Percentiles rank a stretch among this genome's conserved stretches.
Conservation (phyloP, 2,329 filamentous ascomycete genomes). For the Trichoderma lentiforme region DNA sequence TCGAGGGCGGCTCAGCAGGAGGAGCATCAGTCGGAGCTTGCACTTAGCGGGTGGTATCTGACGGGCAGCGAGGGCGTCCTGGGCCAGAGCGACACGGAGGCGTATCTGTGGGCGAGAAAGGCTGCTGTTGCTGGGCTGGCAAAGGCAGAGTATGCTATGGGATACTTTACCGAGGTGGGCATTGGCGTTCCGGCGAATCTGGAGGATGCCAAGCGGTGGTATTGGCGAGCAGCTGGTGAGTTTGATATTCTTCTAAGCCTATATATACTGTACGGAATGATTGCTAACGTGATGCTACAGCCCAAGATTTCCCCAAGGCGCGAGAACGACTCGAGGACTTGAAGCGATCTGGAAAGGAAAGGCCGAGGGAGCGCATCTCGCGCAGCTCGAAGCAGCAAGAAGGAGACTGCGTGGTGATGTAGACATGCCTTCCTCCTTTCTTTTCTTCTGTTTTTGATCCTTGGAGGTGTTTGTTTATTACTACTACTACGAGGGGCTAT, state of each 20-base stretch:
- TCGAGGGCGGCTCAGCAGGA: slow-evolving; percentile 85
- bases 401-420: slow-evolving; percentile 86
- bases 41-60: slow-evolving; percentile 88
- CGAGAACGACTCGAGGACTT: slow-evolving; percentile 90
- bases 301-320: slow-evolving; percentile 91
- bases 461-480: neutral
- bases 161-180: slow-evolving; percentile 93
- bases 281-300: slow-evolving; percentile 46
- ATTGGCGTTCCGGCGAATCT: slow-evolving; percentile 83
- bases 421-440: slow-evolving; percentile 17
- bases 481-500: neutral
- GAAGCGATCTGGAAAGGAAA: slow-evolving; percentile 71
- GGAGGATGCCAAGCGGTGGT: slow-evolving; percentile 97
- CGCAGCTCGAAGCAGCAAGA: slow-evolving; percentile 82
- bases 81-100: slow-evolving; percentile 89
- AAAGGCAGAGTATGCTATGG: slow-evolving; percentile 96
- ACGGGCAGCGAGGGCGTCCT: slow-evolving; percentile 86
- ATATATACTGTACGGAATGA: neutral
- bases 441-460: neutral
- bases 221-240: slow-evolving; percentile 94
- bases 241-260: slow-evolving; percentile 26
- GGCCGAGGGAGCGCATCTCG: slow-evolving; percentile 71
- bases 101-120: slow-evolving; percentile 95
- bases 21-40: slow-evolving; percentile 88
- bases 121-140: slow-evolving; percentile 82